phyloP scores from a whole-genome alignment of 495 filamentous ascomycete genomes.

The Neurospora tetrasperma region DNA sequence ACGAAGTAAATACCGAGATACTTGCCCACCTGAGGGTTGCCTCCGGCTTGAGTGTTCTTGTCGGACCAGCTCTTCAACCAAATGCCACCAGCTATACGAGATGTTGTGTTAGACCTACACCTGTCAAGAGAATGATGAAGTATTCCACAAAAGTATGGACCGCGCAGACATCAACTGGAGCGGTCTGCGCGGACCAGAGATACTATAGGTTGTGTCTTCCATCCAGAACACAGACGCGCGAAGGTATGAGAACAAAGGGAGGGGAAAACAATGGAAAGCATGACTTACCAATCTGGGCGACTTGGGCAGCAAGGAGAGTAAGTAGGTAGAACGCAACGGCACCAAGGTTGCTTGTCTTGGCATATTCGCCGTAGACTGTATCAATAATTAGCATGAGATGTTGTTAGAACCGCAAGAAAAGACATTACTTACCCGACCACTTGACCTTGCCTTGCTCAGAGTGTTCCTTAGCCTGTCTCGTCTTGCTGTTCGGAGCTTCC shows the following conservation, averaged over 20 bases:
- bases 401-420: background rate
- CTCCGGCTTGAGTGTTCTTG: conserved; percentile 51
- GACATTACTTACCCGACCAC: conserved; percentile 50
- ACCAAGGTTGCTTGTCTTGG: conserved; percentile 79
- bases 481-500: conserved; percentile 61
- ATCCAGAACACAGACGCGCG: background rate
- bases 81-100: conserved; percentile 50
- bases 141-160: background rate
- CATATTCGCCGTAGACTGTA: conserved; percentile 72
- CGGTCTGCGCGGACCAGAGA: background rate
- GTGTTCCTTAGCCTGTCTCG: conserved; percentile 75
- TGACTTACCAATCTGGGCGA: conserved; percentile 54
- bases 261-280: conserved; percentile 7
- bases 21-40: conserved; percentile 68
- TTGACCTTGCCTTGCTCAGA: conserved; percentile 94
- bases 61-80: conserved; percentile 96
- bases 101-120: background rate
- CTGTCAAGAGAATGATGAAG: background rate
- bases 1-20: conserved; percentile 93
- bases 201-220: background rate
- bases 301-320: conserved; percentile 69
- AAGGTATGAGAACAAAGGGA: background rate
- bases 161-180: background rate
- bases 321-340: conserved; percentile 76
- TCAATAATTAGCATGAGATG: conserved; percentile 14